Percentiles rank a stretch among this genome's conserved stretches.
phyloP scores from a whole-genome alignment of 164 flowering plant species.

The Nelumbo lutea region DNA sequence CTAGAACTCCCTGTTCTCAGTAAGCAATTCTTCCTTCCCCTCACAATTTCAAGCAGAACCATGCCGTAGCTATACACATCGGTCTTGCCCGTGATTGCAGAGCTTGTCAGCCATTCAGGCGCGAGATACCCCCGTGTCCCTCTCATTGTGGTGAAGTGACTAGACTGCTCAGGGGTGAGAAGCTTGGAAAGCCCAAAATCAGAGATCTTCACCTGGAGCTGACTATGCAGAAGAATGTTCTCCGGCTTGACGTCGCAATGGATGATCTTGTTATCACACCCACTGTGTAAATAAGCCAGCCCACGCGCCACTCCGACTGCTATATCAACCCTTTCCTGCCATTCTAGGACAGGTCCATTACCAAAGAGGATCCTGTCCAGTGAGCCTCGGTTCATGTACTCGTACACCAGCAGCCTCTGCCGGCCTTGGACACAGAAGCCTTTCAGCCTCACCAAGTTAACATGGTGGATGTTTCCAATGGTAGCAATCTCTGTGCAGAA shows the following conservation, averaged over 20 bases:
- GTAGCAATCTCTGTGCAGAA: slow-evolving; percentile 80
- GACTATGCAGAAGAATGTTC: slow-evolving; percentile 75
- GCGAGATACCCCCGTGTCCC: slow-evolving; percentile 95
- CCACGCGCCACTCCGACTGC: slow-evolving; percentile 84
- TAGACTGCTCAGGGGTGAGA: slow-evolving; percentile 60
- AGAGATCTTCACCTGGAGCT: slow-evolving; percentile 66
- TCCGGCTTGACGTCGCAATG: slow-evolving; percentile 93
- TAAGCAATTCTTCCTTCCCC: slow-evolving; percentile 76
- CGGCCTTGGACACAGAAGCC: slow-evolving; percentile 75
- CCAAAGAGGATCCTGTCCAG: slow-evolving; percentile 70
- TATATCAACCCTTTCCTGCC: slow-evolving; percentile 81
- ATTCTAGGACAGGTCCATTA: slow-evolving; percentile 59
- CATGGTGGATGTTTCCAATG: slow-evolving; percentile 84
- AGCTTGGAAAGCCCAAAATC: slow-evolving; percentile 93
- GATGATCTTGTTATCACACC: slow-evolving; percentile 74
- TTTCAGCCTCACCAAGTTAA: slow-evolving; percentile 67
- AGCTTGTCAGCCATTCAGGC: slow-evolving; percentile 92
- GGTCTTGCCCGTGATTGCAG: slow-evolving; percentile 77
- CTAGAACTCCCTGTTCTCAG: slow-evolving; percentile 29
- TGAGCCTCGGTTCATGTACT: slow-evolving; percentile 86
- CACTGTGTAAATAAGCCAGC: slow-evolving; percentile 78
- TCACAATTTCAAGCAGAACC: slow-evolving; percentile 78
- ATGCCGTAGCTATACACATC: slow-evolving; percentile 95
- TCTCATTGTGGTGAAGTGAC: slow-evolving; percentile 82
- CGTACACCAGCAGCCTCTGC: slow-evolving; percentile 71